Evolutionary conservation across 2,329 filamentous ascomycete genomes (phyloP).

Genomic region (Aspergillus novoparasiticus): DNA sequence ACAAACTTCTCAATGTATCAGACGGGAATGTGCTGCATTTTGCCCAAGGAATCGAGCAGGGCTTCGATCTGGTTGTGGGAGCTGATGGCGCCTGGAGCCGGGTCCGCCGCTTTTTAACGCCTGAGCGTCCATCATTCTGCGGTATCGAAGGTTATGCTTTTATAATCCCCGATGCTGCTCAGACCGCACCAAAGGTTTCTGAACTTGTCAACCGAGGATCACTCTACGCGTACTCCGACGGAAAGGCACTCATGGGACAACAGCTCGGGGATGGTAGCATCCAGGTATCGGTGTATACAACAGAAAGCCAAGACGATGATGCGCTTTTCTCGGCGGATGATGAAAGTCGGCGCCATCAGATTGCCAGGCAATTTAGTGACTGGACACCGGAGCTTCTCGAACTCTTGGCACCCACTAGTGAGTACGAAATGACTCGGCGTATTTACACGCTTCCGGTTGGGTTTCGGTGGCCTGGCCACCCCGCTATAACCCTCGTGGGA

Average conservation of each 20-base stretch:
- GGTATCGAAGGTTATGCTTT: slow-evolving; percentile 20
- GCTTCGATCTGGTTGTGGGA: slow-evolving; percentile 29
- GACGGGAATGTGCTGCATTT: slow-evolving; percentile 8
- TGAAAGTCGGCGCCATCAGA: slow-evolving; percentile 9
- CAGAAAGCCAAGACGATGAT: not conserved
- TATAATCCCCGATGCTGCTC: slow-evolving; percentile 23
- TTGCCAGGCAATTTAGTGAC: slow-evolving; percentile 22
- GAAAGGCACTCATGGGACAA: slow-evolving; percentile 30
- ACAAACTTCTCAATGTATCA: not conserved
- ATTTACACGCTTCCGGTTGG: slow-evolving; percentile 27
- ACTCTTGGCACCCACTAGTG: slow-evolving; percentile 7
- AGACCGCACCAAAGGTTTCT: slow-evolving; percentile 25
- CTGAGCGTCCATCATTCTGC: slow-evolving; percentile 23
- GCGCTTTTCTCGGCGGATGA: not conserved
- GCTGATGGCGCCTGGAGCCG: slow-evolving; percentile 34
- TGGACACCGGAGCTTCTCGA: slow-evolving; percentile 11
- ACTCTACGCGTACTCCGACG: slow-evolving; percentile 26
- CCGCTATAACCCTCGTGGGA: slow-evolving; percentile 27
- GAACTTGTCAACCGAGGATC: slow-evolving; percentile 29
- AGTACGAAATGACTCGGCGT: slow-evolving; percentile 7
- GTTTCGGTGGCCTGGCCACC: slow-evolving; percentile 15
- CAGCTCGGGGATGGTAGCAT: slow-evolving; percentile 14
- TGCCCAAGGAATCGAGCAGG: slow-evolving; percentile 7
- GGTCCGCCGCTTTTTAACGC: slow-evolving; percentile 25
- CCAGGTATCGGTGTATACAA: not conserved